Conservation (phyloP, 805 yeast genomes). For the Scheffersomyces amazonensis region DNA sequence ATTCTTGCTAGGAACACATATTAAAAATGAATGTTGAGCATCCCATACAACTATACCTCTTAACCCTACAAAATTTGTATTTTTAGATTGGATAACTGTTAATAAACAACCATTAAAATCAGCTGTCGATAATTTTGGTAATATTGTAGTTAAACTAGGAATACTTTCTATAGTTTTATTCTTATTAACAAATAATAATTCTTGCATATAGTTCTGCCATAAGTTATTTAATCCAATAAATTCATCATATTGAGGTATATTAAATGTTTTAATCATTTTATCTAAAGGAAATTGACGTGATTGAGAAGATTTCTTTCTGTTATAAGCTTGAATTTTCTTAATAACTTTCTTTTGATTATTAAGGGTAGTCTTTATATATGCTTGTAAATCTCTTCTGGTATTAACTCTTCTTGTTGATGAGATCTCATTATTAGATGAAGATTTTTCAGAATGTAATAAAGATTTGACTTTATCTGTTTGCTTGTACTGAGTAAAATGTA, state of each 20-base stretch:
- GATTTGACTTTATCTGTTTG: slow-evolving; percentile 14
- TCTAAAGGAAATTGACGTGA: slow-evolving; percentile 22
- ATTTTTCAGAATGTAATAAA: slow-evolving; percentile 12
- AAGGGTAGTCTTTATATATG: slow-evolving; percentile 36
- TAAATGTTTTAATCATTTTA: slow-evolving; percentile 19
- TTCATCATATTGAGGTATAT: slow-evolving; percentile 43
- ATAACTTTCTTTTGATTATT: slow-evolving; percentile 36
- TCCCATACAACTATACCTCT: slow-evolving; percentile 84
- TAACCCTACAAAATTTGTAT: slow-evolving; percentile 55
- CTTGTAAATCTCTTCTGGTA: slow-evolving; percentile 41
- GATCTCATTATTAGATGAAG: slow-evolving; percentile 12
- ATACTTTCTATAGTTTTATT: slow-evolving; percentile 12
- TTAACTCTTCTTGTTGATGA: slow-evolving; percentile 18
- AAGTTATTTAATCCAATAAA: slow-evolving; percentile 56
- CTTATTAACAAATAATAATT: slow-evolving; percentile 41
- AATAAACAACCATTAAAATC: slow-evolving; percentile 79
- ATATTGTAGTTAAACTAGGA: slow-evolving; percentile 27
- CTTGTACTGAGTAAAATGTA: slow-evolving; percentile 36
- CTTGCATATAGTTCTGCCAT: slow-evolving; percentile 71
- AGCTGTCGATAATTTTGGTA: slow-evolving; percentile 65
- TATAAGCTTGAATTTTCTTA: slow-evolving; percentile 34
- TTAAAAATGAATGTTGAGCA: slow-evolving; percentile 65
- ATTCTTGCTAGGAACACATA: slow-evolving; percentile 48
- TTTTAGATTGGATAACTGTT: slow-evolving; percentile 55
- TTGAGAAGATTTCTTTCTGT: slow-evolving; percentile 13